Evolutionary conservation across 2,329 filamentous ascomycete genomes (phyloP).

Genomic region (Claviceps capensis): DNA sequence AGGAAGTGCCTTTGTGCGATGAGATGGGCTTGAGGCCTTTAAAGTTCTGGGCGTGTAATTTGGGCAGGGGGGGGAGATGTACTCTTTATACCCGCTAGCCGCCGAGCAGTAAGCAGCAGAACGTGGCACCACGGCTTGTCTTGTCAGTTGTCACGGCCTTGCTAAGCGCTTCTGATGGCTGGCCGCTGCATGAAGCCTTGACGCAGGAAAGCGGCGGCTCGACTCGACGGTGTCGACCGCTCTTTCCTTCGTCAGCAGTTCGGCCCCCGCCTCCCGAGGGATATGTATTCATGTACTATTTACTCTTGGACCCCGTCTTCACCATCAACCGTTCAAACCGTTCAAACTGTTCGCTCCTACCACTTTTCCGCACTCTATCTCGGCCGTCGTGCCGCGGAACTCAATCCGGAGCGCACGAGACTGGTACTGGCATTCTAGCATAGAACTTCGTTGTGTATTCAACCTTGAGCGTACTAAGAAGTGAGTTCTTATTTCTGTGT

Average conservation of each 20-base stretch:
- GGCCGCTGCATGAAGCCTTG: neutral
- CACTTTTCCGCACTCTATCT: neutral
- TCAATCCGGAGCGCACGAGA: neutral
- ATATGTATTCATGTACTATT: neutral
- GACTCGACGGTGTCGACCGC: neutral
- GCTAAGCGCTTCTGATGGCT: neutral
- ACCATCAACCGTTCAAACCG: no score
- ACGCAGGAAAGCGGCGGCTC: neutral
- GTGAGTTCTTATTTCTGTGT: no score
- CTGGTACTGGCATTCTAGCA: no score
- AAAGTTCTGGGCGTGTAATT: no score
- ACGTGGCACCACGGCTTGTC: constrained; percentile 4
- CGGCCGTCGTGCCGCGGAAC: neutral
- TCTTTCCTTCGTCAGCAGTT: neutral
- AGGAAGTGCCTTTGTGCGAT: no score
- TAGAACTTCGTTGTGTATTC: no score
- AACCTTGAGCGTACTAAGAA: no score
- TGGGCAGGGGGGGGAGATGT: no score
- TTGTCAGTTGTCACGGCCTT: neutral
- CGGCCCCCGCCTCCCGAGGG: neutral
- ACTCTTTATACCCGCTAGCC: no score
- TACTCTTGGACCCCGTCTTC: neutral
- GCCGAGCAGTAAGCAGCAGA: neutral
- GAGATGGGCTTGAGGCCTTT: no score
- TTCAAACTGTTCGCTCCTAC: neutral